These are phyloP conservation scores for Halenospora varia DNA, from an alignment of 495 filamentous ascomycete species.

Conservation along the genomic window DNA sequence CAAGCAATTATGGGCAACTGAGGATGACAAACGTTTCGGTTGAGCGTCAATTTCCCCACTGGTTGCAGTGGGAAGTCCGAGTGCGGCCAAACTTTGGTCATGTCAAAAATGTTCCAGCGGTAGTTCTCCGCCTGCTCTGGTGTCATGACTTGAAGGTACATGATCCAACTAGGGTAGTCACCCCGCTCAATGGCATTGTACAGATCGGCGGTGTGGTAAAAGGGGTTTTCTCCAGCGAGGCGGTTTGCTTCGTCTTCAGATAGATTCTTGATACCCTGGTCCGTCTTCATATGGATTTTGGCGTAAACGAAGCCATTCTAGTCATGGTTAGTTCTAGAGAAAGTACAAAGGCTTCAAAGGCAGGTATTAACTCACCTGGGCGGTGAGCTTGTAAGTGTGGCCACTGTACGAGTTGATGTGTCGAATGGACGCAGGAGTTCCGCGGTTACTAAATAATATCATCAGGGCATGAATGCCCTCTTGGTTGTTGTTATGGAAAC, in stretches of 20 bases:
- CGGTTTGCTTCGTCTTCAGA: constrained; percentile 46
- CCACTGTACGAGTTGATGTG: constrained; percentile 61
- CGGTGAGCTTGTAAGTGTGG: constrained; percentile 59
- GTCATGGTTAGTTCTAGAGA: too few species aligned
- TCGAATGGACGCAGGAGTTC: constrained; percentile 53
- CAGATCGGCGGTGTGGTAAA: constrained; percentile 58
- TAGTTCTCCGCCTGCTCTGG: constrained; percentile 58
- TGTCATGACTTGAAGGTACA: constrained; percentile 55
- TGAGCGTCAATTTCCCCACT: constrained; percentile 65
- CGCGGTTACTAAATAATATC: constrained; percentile 58
- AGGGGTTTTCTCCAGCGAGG: constrained; percentile 52
- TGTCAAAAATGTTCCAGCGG: constrained; percentile 59
- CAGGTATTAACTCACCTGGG: too few species aligned
- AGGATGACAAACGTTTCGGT: constrained; percentile 49
- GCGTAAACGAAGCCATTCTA: constrained; percentile 56
- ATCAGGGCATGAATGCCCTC: constrained; percentile 58
- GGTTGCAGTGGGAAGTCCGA: constrained; percentile 61
- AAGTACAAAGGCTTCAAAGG: too few species aligned
- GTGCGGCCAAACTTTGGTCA: constrained; percentile 71
- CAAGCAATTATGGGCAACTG: not conserved
- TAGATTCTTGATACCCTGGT: constrained; percentile 56
- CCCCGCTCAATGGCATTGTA: constrained; percentile 52
- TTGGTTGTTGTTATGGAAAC: constrained; percentile 57
- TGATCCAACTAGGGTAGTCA: constrained; percentile 56
- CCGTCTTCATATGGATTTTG: constrained; percentile 61